phyloP scores from a whole-genome alignment of 768 basidiomycete species.

The Xerocomus brunneocitrinus region DNA sequence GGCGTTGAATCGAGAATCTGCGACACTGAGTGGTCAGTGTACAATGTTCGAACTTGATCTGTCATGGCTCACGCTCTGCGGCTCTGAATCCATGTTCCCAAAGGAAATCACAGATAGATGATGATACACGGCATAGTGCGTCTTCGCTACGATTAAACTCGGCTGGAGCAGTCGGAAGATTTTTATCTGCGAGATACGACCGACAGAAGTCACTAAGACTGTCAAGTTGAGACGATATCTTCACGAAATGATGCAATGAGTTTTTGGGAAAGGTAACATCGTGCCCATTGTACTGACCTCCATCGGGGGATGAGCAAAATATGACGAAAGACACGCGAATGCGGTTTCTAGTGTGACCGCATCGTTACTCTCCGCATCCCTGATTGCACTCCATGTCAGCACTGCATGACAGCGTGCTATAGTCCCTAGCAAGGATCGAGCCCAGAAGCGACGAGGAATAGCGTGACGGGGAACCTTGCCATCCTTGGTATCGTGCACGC shows the following conservation, averaged over 20 bases:
- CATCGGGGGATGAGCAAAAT: slow-evolving; percentile 42
- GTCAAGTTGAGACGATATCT: slow-evolving; percentile 42
- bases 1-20: slow-evolving; percentile 38
- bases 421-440: slow-evolving; percentile 37
- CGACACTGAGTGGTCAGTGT: not conserved
- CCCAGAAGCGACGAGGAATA: slow-evolving; percentile 49
- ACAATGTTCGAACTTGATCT: not conserved
- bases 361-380: slow-evolving; percentile 6
- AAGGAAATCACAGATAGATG: slow-evolving; percentile 49
- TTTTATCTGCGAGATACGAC: slow-evolving; percentile 30
- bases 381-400: slow-evolving; percentile 32
- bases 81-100: slow-evolving; percentile 42
- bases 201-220: slow-evolving; percentile 39
- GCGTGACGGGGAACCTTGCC: slow-evolving; percentile 24
- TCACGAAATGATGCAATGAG: not conserved
- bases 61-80: slow-evolving; percentile 35
- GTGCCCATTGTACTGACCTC: slow-evolving; percentile 33
- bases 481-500: slow-evolving; percentile 9
- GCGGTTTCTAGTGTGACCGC: slow-evolving; percentile 39
- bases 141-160: slow-evolving; percentile 32
- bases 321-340: slow-evolving; percentile 48
- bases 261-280: not conserved
- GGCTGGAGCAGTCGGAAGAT: slow-evolving; percentile 26
- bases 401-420: slow-evolving; percentile 43
- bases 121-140: slow-evolving; percentile 29